Conservation (phyloP, 176 grass and related monocot genomes). For the Raddia distichophylla region DNA sequence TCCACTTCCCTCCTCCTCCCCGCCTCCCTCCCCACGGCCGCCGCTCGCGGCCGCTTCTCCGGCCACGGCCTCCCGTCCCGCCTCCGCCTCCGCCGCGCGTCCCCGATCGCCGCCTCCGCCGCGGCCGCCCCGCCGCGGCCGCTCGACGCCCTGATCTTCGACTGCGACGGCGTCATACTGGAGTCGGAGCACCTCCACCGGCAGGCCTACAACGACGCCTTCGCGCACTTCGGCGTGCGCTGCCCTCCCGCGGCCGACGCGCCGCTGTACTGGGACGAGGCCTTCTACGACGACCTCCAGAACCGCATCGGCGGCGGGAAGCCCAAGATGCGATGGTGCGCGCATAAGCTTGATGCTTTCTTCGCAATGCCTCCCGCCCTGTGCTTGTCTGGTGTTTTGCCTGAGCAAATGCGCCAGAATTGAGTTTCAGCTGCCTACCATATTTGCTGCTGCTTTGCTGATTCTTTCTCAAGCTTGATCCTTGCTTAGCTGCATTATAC, state of each 20-base stretch:
- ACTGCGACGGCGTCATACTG: conserved; percentile 94
- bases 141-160: conserved; percentile 87
- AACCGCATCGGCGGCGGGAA: conserved; percentile 92
- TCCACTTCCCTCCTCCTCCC: conserved; percentile 53
- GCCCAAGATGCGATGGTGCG: conserved; percentile 97
- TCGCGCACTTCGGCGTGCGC: conserved; percentile 73
- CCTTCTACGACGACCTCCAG: conserved; percentile 89
- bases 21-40: neutral
- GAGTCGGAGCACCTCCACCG: conserved; percentile 97
- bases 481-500: neutral
- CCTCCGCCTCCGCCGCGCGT: conserved; percentile 11
- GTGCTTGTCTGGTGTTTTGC: conserved; percentile 14
- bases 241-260: conserved; percentile 51
- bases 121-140: conserved; percentile 39
- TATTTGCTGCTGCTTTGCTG: neutral
- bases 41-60: conserved; percentile 15
- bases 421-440: neutral
- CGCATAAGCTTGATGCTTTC: neutral
- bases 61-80: neutral
- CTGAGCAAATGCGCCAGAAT: neutral
- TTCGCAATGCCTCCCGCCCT: neutral
- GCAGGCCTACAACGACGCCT: conserved; percentile 94
- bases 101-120: conserved; percentile 41
- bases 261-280: conserved; percentile 65
- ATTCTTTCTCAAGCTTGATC: neutral